These are phyloP conservation scores for Graphium sp. DNA, from an alignment of 2,329 filamentous ascomycete genomes.

Conservation along the genomic window DNA sequence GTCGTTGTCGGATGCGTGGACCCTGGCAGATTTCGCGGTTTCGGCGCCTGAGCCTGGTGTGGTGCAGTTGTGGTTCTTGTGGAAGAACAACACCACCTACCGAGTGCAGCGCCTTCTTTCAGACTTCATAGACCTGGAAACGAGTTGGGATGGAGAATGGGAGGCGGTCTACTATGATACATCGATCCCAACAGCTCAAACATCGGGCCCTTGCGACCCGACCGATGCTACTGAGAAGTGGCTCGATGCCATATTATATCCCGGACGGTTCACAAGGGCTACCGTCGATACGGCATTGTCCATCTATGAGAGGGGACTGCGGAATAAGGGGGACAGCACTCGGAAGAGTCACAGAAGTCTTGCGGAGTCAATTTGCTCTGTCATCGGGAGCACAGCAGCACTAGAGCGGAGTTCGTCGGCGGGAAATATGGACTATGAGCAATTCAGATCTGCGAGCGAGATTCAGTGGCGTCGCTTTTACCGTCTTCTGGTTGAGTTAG, in stretches of 20 bases:
- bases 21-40: conserved; percentile 58
- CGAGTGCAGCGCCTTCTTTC: conserved; percentile 60
- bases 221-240: conserved; percentile 68
- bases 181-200: conserved; percentile 32
- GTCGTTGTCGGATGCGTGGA: conserved; percentile 63
- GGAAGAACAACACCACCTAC: conserved; percentile 73
- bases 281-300: conserved; percentile 71
- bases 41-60: conserved; percentile 33
- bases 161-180: conserved; percentile 47
- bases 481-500: conserved; percentile 68
- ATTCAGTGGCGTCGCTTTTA: conserved; percentile 85
- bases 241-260: conserved; percentile 68
- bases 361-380: conserved; percentile 59
- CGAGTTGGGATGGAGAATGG: conserved; percentile 55
- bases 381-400: conserved; percentile 52
- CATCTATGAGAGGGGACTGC: conserved; percentile 57
- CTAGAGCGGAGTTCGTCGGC: conserved; percentile 44
- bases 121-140: conserved; percentile 42
- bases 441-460: conserved; percentile 58
- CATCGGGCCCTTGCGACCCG: conserved; percentile 44
- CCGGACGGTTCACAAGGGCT: conserved; percentile 63
- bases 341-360: conserved; percentile 37
- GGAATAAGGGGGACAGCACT: conserved; percentile 19
- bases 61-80: conserved; percentile 57
- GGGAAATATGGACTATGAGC: conserved; percentile 57